These are phyloP conservation scores for Leccinum glutinopallens DNA, from an alignment of 1,284 basidiomycete genomes.

Conservation along the genomic window DNA sequence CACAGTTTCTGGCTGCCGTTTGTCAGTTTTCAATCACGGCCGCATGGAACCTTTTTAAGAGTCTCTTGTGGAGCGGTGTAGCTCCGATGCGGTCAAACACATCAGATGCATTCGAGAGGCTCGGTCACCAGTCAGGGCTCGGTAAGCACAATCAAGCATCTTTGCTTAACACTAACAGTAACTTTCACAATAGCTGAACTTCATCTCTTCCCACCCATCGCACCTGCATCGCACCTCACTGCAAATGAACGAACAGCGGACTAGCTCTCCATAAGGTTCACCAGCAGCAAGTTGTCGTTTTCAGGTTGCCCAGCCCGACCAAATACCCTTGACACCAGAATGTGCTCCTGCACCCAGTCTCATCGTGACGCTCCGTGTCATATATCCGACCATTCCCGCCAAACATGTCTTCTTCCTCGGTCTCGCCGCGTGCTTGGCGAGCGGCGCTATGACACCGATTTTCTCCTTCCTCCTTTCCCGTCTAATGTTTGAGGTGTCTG, in stretches of 20 bases:
- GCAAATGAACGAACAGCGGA: background rate
- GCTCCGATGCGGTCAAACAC: background rate
- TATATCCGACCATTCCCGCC: no score
- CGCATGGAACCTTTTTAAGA: no score
- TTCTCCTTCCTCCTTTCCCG: conserved; percentile 90
- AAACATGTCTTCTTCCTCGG: no score
- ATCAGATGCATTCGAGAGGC: no score
- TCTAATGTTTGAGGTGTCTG: conserved; percentile 60
- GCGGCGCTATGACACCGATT: conserved; percentile 68
- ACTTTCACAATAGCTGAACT: background rate
- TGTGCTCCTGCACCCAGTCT: background rate
- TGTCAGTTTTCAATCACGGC: no score
- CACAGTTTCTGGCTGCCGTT: no score
- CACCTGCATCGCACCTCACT: background rate
- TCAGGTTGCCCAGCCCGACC: background rate
- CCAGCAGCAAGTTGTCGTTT: conserved; percentile 24
- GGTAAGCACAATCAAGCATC: no score
- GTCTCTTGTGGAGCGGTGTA: background rate
- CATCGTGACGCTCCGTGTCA: no score
- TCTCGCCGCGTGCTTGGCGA: no score
- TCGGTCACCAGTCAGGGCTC: no score
- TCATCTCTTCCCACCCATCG: background rate
- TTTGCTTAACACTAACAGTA: no score
- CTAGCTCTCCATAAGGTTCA: background rate
- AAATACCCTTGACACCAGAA: background rate